Evolutionary conservation across 768 basidiomycete genomes (phyloP).

Genomic region (Boletus rubroflammeus): DNA sequence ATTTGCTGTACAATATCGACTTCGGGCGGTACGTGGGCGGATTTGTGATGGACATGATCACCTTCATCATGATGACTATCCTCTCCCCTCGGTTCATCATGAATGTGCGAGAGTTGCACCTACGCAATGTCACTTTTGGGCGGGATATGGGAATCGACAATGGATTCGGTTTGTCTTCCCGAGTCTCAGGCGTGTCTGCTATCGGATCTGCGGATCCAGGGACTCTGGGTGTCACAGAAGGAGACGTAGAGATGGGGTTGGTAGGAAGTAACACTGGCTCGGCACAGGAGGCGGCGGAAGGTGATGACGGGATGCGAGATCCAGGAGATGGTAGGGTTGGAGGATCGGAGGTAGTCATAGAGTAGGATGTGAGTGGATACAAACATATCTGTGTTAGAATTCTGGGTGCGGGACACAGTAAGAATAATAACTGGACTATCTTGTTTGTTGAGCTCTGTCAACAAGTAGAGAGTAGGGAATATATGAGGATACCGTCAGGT

Average conservation of each 20-base stretch:
- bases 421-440: no score
- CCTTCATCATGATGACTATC: slow-evolving; percentile 1
- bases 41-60: background rate
- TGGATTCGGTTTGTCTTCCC: slow-evolving; percentile 12
- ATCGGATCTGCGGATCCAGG: background rate
- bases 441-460: no score
- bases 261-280: background rate
- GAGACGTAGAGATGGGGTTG: slow-evolving; percentile 7
- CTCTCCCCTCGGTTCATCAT: slow-evolving; percentile 20
- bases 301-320: background rate
- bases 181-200: background rate
- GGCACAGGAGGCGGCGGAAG: background rate
- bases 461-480: no score
- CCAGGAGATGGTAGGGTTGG: background rate
- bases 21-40: background rate
- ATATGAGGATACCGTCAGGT: no score
- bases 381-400: no score
- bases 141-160: slow-evolving; percentile 2
- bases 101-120: slow-evolving; percentile 11
- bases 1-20: slow-evolving; percentile 10
- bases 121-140: background rate
- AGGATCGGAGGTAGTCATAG: background rate
- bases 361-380: background rate
- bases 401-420: no score
- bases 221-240: background rate